Evolutionary conservation across 495 filamentous ascomycete species (phyloP).

Genomic region (Pyrenula aspistea): DNA sequence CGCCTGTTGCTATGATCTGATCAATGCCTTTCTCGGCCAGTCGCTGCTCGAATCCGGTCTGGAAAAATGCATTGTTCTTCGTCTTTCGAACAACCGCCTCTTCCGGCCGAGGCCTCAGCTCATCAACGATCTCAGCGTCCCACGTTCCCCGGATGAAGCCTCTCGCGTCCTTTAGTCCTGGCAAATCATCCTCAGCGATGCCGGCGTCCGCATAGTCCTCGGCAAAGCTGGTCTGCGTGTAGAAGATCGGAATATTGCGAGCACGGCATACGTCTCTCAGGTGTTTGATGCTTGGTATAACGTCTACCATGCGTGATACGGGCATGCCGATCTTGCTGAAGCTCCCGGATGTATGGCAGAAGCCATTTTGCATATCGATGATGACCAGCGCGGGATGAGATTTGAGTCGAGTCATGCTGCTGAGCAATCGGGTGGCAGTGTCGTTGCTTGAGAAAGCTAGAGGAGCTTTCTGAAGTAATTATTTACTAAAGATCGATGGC

Average conservation of each 20-base stretch:
- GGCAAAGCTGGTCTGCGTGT: background rate
- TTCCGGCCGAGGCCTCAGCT: conserved; percentile 7
- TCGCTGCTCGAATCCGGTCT: conserved; percentile 8
- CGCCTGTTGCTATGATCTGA: conserved; percentile 13
- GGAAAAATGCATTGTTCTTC: conserved; percentile 12
- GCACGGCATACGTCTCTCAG: background rate
- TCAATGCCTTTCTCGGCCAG: conserved; percentile 10
- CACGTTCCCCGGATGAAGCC: conserved; percentile 9
- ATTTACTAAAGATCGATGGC: too few relatives aligned
- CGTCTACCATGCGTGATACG: background rate
- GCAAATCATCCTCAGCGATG: background rate
- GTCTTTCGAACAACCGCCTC: conserved; percentile 11
- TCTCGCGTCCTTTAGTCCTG: background rate
- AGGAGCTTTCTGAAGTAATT: too few relatives aligned
- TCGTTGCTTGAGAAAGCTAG: conserved; percentile 4
- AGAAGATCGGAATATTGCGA: background rate
- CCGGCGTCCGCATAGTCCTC: background rate
- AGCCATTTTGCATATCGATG: background rate
- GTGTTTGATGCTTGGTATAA: background rate
- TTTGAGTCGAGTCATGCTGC: background rate
- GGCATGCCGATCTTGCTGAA: background rate
- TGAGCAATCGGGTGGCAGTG: conserved; percentile 1
- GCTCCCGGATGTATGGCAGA: background rate
- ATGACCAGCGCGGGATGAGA: background rate
- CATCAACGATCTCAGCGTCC: conserved; percentile 7